A percentile compares a stretch with the other conserved stretches of the same genome.
Conservation (phyloP, 1,284 basidiomycete species). For the Pisolithus thermaeus region DNA sequence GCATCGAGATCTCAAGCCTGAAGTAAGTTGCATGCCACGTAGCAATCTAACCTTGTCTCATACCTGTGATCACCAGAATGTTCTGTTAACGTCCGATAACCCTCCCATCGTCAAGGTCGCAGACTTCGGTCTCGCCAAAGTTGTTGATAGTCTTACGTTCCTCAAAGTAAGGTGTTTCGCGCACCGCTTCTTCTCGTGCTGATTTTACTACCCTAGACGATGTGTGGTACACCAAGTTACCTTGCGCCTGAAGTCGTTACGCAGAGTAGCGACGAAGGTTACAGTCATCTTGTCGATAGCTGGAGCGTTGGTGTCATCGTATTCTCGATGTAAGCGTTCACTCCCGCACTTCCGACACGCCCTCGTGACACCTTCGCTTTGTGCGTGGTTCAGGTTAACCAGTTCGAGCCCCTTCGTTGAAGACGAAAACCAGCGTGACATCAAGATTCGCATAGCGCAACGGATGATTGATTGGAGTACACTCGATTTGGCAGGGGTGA, state of each 20-base stretch:
- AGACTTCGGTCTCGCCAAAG: conserved; percentile 91
- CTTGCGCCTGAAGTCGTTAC: conserved; percentile 86
- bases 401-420: conserved; percentile 69
- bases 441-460: conserved; percentile 46
- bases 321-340: conserved; percentile 65
- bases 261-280: conserved; percentile 63
- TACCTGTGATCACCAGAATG: conserved; percentile 41
- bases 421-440: conserved; percentile 48
- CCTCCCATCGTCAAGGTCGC: conserved; percentile 78
- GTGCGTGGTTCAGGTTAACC: conserved; percentile 52
- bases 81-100: conserved; percentile 61
- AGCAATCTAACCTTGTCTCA: background rate
- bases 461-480: conserved; percentile 59
- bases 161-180: conserved; percentile 43
- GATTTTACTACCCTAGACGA: conserved; percentile 47
- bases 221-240: conserved; percentile 83
- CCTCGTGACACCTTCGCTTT: background rate
- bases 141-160: conserved; percentile 70
- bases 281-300: conserved; percentile 81
- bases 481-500: conserved; percentile 37
- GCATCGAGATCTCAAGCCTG: conserved; percentile 91
- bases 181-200: conserved; percentile 3
- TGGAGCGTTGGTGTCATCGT: conserved; percentile 94
- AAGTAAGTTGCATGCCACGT: conserved; percentile 38
- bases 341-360: background rate